phyloP scores from a whole-genome alignment of 202 grass and related monocot genomes.

The Zizania palustris region DNA sequence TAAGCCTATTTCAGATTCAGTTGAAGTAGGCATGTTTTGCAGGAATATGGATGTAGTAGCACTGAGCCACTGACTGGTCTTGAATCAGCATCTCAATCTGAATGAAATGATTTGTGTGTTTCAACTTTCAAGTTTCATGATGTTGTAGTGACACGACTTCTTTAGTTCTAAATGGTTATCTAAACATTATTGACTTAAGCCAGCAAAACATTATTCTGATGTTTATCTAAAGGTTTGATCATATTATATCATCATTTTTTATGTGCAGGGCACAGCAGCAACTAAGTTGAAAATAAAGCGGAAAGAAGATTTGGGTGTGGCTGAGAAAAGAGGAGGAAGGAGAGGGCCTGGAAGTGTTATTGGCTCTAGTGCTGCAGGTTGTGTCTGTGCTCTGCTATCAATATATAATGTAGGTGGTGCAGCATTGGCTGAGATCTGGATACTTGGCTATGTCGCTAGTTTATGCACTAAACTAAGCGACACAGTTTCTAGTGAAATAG shows the following conservation, averaged over 20 bases:
- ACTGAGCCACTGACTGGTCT: neutral
- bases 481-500: conserved; percentile 93
- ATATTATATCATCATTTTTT: conserved; percentile 19
- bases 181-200: no score
- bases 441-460: conserved; percentile 89
- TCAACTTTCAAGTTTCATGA: neutral
- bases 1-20: neutral
- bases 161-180: no score
- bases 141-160: conserved; percentile 2
- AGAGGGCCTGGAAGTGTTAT: conserved; percentile 92
- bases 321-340: conserved; percentile 85
- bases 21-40: neutral
- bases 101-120: neutral
- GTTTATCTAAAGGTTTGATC: conserved; percentile 4
- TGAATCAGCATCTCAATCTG: neutral
- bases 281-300: conserved; percentile 90
- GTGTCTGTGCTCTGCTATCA: conserved; percentile 74
- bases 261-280: conserved; percentile 71
- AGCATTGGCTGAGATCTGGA: conserved; percentile 60
- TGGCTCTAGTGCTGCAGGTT: conserved; percentile 75
- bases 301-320: conserved; percentile 88
- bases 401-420: conserved; percentile 63
- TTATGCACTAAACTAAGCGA: conserved; percentile 95
- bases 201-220: neutral
- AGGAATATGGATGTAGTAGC: neutral